phyloP scores from a whole-genome alignment of 1,139 yeast genomes.

The Candida neerlandica region DNA sequence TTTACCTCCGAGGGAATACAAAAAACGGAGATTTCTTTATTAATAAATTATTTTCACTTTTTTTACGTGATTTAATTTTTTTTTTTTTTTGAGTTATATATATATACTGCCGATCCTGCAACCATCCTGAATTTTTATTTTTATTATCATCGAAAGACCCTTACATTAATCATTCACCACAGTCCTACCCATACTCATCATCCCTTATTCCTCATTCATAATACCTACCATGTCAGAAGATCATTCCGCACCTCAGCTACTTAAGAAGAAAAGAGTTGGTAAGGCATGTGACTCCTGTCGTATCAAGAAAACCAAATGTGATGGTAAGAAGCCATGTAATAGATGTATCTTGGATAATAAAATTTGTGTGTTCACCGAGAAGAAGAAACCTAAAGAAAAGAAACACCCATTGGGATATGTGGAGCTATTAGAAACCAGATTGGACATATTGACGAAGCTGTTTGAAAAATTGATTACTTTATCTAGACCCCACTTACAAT shows the following conservation, averaged over 20 bases:
- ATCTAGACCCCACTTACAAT: slow-evolving; percentile 39
- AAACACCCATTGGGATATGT: slow-evolving; percentile 67
- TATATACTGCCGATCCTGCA: neutral
- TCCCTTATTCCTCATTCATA: neutral
- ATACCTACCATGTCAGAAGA: slow-evolving; percentile 2
- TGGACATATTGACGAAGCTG: slow-evolving; percentile 61
- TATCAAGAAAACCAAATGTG: slow-evolving; percentile 74
- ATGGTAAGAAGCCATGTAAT: slow-evolving; percentile 76
- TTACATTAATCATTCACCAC: neutral
- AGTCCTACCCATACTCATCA: neutral
- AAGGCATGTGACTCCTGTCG: slow-evolving; percentile 84
- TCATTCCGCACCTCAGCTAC: slow-evolving; percentile 17
- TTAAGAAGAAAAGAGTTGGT: slow-evolving; percentile 69
- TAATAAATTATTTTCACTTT: neutral
- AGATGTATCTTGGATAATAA: slow-evolving; percentile 71
- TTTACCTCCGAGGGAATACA: slow-evolving; percentile 3
- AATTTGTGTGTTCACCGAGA: slow-evolving; percentile 73
- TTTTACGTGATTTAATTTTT: neutral
- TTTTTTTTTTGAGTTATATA: neutral
- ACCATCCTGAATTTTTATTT: neutral
- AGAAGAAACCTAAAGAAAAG: slow-evolving; percentile 63
- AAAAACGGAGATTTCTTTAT: neutral
- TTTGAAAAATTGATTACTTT: slow-evolving; percentile 45
- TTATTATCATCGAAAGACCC: no score
- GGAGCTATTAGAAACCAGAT: slow-evolving; percentile 68